Evolutionary conservation across 2,329 filamentous ascomycete species (phyloP), one percentile per base, ranked within the genome.

Genomic region (Phyllosticta citrichinensis): DNA sequence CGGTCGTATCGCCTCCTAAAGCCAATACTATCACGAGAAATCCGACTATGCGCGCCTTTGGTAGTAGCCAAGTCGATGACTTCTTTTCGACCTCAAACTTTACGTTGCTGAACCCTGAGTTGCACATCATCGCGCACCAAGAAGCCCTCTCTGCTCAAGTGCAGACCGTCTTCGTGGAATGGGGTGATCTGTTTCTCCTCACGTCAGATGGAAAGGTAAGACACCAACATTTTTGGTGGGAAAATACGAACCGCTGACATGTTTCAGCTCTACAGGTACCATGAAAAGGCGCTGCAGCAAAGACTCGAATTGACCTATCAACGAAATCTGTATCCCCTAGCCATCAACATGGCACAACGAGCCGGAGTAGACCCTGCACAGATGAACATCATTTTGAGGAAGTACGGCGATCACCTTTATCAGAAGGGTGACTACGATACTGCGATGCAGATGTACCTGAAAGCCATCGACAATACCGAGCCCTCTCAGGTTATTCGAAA

Each of bases 401-500:
- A 87, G 71, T 97, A 96, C 73, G 94, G 93, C 12, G 94, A 99
- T 71, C 89, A 93, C 68, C 76, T 97, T 3, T 97, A 99, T 69
- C 90, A 95, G 65, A 96, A 96, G 69, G 91, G 89, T 4, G 92
- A 97, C 70, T 99, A 93, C 69, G 94, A 99, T 70, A 94, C 89
- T 6, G 92, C 95, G n/a, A 99, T 99, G 95, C 88, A 95, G 68
- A 94, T 97, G 73, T 99, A 99, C 70, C 85, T 99, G 64, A 88
- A 91, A 67, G 93, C 95, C 0, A 97, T 99, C 63, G 92, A 97
- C 70, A 94, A 90, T 62, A 97, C 93, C 0, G 93, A 97, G 68
- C 93, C 93, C 6, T 97, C 93, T 1, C 93, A 97, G 70, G 91
- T 97, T 55, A 97, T 97, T 69, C 84, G 93, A 67, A 97, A 96